A percentile compares a stretch with the other conserved stretches of the same genome.
phyloP scores from a whole-genome alignment of 257 asterid species.

The Paulownia fortunei region DNA sequence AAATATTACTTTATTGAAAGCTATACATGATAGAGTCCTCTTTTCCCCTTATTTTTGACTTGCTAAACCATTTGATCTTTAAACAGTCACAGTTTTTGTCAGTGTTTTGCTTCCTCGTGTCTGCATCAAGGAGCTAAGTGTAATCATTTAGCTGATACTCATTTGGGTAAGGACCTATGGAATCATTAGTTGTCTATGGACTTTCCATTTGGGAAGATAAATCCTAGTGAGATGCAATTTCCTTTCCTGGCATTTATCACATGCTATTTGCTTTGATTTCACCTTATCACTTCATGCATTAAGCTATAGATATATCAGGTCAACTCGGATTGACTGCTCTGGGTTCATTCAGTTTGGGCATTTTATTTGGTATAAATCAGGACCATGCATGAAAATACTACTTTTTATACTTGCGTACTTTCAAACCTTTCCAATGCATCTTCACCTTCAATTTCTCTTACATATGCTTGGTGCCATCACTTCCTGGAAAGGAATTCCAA shows the following conservation, averaged over 20 bases:
- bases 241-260: neutral
- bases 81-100: too few relatives aligned
- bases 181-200: neutral
- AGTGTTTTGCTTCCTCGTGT: too few relatives aligned
- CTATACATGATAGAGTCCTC: too few relatives aligned
- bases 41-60: too few relatives aligned
- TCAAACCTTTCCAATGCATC: too few relatives aligned
- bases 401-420: too few relatives aligned
- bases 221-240: neutral
- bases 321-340: neutral
- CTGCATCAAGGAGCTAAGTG: neutral
- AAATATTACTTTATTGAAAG: too few relatives aligned
- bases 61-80: too few relatives aligned
- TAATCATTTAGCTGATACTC: neutral
- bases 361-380: neutral
- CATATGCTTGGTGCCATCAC: neutral
- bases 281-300: neutral
- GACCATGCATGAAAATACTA: neutral
- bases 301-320: neutral
- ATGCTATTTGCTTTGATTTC: neutral
- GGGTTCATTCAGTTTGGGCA: neutral
- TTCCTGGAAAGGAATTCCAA: neutral
- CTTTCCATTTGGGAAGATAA: neutral
- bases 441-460: neutral
- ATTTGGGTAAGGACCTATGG: neutral